Evolutionary conservation across 1,284 basidiomycete genomes (phyloP).

Genomic region (Volvariella surrecta): DNA sequence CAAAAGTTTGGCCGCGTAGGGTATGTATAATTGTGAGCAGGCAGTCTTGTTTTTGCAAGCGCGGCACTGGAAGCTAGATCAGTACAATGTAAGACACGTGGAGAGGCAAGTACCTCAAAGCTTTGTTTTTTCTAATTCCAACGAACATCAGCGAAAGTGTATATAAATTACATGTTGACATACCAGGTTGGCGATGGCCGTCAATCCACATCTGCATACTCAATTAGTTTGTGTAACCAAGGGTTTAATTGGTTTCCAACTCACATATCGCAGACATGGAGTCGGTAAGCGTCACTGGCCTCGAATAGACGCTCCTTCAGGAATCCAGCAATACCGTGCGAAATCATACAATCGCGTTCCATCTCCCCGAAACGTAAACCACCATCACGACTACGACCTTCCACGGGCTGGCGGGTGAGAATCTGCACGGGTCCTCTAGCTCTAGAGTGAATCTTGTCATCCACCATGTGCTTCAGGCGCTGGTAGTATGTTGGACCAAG

Average conservation of each 20-base stretch:
- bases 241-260: slow-evolving; percentile 24
- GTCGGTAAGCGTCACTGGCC: slow-evolving; percentile 89
- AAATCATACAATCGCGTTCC: slow-evolving; percentile 99
- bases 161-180: slow-evolving; percentile 18
- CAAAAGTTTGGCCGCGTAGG: slow-evolving; percentile 86
- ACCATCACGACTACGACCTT: slow-evolving; percentile 97
- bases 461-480: slow-evolving; percentile 99
- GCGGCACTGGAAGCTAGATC: slow-evolving; percentile 45
- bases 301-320: slow-evolving; percentile 93
- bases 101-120: slow-evolving; percentile 45
- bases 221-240: slow-evolving; percentile 8
- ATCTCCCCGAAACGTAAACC: slow-evolving; percentile 99
- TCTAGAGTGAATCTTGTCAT: slow-evolving; percentile 99
- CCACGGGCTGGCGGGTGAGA: slow-evolving; percentile 96
- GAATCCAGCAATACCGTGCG: slow-evolving; percentile 98
- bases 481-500: slow-evolving; percentile 99
- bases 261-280: slow-evolving; percentile 95
- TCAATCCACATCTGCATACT: slow-evolving; percentile 73
- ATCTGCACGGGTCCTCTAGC: slow-evolving; percentile 98
- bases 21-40: slow-evolving; percentile 85
- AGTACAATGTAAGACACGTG: slow-evolving; percentile 4
- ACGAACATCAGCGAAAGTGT: slow-evolving; percentile 6
- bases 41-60: slow-evolving; percentile 95
- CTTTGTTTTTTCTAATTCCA: slow-evolving; percentile 71
- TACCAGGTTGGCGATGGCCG: slow-evolving; percentile 89